Conservation (phyloP, 2,329 filamentous ascomycete genomes). For the Exserohilum turcica region DNA sequence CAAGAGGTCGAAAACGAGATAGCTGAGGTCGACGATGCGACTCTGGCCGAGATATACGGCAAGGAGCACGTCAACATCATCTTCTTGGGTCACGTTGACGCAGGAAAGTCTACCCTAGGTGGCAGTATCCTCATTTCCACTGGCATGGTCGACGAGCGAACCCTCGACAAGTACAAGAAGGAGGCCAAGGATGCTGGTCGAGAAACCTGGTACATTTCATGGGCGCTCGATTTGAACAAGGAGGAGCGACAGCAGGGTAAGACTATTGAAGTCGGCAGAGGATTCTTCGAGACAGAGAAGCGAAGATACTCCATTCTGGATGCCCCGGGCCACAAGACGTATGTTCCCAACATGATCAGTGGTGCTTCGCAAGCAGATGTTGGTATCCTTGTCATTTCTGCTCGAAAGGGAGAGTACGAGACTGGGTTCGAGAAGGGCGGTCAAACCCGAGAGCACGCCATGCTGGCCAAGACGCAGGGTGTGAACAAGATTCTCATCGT, state of each 20-base stretch:
- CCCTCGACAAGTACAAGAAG: constrained; percentile 88
- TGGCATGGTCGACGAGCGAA: constrained; percentile 99
- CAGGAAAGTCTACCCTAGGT: constrained; percentile 94
- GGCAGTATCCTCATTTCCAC: constrained; percentile 91
- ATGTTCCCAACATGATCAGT: constrained; percentile 97
- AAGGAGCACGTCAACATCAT: constrained; percentile 95
- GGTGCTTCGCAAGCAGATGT: constrained; percentile 70
- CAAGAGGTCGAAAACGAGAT: constrained; percentile 86
- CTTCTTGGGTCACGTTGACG: constrained; percentile 97
- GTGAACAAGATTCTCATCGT: constrained; percentile 94
- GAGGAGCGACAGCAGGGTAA: constrained; percentile 97
- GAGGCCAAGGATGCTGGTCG: constrained; percentile 95
- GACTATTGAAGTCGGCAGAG: constrained; percentile 94
- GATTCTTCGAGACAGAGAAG: constrained; percentile 93
- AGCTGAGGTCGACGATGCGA: constrained; percentile 76
- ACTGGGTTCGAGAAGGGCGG: constrained; percentile 97
- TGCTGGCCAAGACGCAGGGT: constrained; percentile 96
- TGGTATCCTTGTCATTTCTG: constrained; percentile 92
- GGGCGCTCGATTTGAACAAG: constrained; percentile 96
- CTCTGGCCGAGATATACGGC: constrained; percentile 92
- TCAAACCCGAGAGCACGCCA: constrained; percentile 95
- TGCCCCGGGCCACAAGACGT: constrained; percentile 96
- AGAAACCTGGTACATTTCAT: constrained; percentile 98
- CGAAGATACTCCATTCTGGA: constrained; percentile 95
- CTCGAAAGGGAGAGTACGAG: constrained; percentile 97